phyloP scores from a whole-genome alignment of 225 moss, liverwort and hornwort species.

The Marchantia polymorpha region DNA sequence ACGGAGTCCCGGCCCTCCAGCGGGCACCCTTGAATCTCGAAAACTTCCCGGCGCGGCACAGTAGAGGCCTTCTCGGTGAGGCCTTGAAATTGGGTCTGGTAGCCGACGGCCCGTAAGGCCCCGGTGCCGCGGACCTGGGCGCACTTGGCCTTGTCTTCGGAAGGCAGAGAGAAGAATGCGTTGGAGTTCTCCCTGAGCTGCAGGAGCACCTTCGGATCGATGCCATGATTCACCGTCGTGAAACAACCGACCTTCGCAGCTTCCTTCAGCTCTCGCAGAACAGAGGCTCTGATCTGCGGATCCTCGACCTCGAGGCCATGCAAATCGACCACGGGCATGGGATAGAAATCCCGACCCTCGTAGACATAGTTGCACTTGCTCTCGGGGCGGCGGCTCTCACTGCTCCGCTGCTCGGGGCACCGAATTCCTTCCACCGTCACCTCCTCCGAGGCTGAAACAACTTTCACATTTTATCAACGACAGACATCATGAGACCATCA shows the following conservation, averaged over 20 bases:
- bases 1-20: neutral
- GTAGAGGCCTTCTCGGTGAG: slow-evolving; percentile 13
- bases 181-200: neutral
- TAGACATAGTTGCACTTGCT: slow-evolving; percentile 12
- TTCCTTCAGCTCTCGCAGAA: slow-evolving; percentile 8
- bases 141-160: slow-evolving; percentile 20
- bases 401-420: neutral
- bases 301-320: slow-evolving; percentile 7
- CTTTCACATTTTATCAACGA: no score
- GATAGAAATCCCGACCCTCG: slow-evolving; percentile 2
- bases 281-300: slow-evolving; percentile 5
- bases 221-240: slow-evolving; percentile 20
- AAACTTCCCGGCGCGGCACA: slow-evolving; percentile 26
- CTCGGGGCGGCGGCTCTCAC: neutral
- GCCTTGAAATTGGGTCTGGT: slow-evolving; percentile 14
- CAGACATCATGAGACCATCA: no score
- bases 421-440: neutral
- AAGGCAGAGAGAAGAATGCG: slow-evolving; percentile 15
- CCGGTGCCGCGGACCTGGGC: neutral
- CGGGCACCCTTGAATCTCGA: slow-evolving; percentile 17
- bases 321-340: slow-evolving; percentile 18
- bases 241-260: slow-evolving; percentile 9
- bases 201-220: neutral
- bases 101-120: slow-evolving; percentile 6
- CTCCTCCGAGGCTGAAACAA: neutral